These are phyloP conservation scores for Sporothrix euskadiensis DNA, from an alignment of 2,329 filamentous ascomycete genomes.

Conservation along the genomic window DNA sequence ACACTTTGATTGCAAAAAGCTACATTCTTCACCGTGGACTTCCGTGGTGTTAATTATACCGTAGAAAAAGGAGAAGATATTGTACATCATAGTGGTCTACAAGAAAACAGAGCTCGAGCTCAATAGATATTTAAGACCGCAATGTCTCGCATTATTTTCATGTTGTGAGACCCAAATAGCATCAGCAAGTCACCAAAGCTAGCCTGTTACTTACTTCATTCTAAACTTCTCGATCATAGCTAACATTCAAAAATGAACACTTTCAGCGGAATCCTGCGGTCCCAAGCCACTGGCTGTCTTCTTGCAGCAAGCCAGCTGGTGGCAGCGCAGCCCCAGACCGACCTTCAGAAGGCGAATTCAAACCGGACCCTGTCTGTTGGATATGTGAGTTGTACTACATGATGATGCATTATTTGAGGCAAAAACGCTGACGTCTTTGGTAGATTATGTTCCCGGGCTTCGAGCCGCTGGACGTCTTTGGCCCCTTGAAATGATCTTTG, in stretches of 20 bases:
- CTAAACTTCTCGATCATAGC: not conserved
- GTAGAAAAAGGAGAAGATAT: not conserved
- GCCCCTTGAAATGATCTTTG: slow-evolving; percentile 5
- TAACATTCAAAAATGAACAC: not conserved
- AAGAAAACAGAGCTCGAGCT: not conserved
- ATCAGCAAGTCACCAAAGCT: not conserved
- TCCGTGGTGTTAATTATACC: not conserved
- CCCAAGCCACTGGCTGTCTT: not conserved
- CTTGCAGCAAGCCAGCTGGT: not conserved
- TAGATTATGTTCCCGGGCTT: slow-evolving; percentile 6
- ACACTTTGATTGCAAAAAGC: not conserved
- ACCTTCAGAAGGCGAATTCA: not conserved
- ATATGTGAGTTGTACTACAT: not conserved
- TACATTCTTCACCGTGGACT: not conserved
- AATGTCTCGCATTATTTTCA: not conserved
- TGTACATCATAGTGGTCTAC: not conserved
- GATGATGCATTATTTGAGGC: not conserved
- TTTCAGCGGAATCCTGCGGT: not conserved
- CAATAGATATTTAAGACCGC: not conserved
- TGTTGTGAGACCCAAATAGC: not conserved
- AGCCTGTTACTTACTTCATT: not conserved
- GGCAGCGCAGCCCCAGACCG: not conserved
- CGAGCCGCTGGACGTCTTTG: slow-evolving; percentile 7
- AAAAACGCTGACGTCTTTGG: not conserved
- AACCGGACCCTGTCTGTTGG: slow-evolving; percentile 2